phyloP scores from a whole-genome alignment of 805 yeast genomes.

The Lipomyces yamanashiensis region DNA sequence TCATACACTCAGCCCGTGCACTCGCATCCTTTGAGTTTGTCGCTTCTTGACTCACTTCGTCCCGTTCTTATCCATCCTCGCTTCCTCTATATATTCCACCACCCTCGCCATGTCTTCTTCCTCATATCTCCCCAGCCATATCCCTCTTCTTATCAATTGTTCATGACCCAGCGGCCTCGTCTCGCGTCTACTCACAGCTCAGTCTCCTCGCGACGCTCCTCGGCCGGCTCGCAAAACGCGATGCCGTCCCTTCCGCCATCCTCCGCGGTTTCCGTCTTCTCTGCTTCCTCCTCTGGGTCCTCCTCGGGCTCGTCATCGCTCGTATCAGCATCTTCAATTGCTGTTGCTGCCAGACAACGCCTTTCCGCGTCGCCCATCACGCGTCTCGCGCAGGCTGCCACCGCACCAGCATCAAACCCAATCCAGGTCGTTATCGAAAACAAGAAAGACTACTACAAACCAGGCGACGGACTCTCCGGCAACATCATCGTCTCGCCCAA shows the following conservation, averaged over 20 bases:
- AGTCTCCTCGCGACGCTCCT: neutral
- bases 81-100: no score
- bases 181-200: neutral
- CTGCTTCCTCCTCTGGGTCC: neutral
- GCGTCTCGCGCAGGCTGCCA: neutral
- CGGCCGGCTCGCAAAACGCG: slow-evolving; percentile 1
- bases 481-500: slow-evolving; percentile 6
- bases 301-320: neutral
- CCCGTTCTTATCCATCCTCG: no score
- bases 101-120: no score
- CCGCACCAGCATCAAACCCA: neutral
- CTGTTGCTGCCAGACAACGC: neutral
- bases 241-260: neutral
- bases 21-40: no score
- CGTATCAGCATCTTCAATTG: neutral
- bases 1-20: no score
- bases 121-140: no score
- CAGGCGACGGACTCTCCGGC: slow-evolving; percentile 32
- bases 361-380: slow-evolving; percentile 4
- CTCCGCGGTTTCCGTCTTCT: neutral
- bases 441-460: slow-evolving; percentile 18
- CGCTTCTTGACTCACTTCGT: no score
- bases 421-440: slow-evolving; percentile 13
- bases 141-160: no score
- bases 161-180: neutral